Conservation (phyloP, 805 yeast species). For the Metschnikowia dekortorum region DNA sequence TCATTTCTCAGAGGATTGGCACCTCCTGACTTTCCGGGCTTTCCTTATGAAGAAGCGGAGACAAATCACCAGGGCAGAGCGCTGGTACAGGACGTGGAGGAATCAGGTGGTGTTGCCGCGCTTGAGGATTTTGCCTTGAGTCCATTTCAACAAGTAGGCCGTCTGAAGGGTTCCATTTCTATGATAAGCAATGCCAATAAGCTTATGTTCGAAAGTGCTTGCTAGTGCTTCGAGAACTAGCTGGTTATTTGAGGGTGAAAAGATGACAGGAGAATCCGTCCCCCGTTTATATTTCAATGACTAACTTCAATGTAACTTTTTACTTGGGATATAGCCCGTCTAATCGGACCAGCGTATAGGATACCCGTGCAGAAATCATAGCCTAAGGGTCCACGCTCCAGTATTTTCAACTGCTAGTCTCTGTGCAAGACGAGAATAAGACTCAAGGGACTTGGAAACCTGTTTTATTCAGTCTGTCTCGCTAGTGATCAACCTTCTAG, state of each 20-base stretch:
- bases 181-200: conserved; percentile 5
- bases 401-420: too few relatives aligned
- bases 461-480: too few relatives aligned
- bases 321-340: too few relatives aligned
- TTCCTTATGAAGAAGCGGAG: conserved; percentile 19
- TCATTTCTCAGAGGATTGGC: conserved; percentile 18
- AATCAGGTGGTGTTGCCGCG: conserved; percentile 17
- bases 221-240: neutral
- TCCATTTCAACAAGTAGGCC: conserved; percentile 9
- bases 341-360: too few relatives aligned
- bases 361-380: too few relatives aligned
- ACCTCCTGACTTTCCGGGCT: conserved; percentile 26
- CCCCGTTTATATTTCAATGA: neutral
- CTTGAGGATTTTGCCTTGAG: conserved; percentile 18
- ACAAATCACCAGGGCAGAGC: conserved; percentile 20
- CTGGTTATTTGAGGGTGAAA: neutral
- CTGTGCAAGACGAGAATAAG: too few relatives aligned
- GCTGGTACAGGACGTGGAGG: conserved; percentile 15
- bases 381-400: too few relatives aligned
- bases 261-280: neutral
- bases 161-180: conserved; percentile 2
- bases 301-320: neutral
- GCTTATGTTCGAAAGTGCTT: conserved; percentile 2
- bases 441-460: too few relatives aligned
- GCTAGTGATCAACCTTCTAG: too few relatives aligned